phyloP scores from a whole-genome alignment of 1,284 basidiomycete genomes.

The Grifola frondosa region DNA sequence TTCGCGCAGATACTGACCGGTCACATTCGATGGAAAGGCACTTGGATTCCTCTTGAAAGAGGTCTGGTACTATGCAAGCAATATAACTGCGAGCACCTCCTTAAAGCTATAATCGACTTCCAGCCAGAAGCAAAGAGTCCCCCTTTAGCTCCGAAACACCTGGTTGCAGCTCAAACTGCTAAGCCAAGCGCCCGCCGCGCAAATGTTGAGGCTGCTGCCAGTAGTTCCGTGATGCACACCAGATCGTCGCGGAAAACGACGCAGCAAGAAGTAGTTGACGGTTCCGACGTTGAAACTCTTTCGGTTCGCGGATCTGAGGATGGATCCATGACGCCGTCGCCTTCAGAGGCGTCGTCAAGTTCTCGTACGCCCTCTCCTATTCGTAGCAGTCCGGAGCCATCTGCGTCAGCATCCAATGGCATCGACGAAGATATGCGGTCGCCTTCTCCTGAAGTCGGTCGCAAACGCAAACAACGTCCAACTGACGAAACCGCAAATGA shows the following conservation, averaged over 20 bases:
- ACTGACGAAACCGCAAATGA: slow-evolving; percentile 21
- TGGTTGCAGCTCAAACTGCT: slow-evolving; percentile 65
- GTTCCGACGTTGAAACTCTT: slow-evolving; percentile 57
- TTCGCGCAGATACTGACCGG: neutral
- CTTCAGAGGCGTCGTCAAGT: slow-evolving; percentile 82
- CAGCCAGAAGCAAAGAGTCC: slow-evolving; percentile 90
- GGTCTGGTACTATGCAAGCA: slow-evolving; percentile 87
- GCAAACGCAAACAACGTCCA: slow-evolving; percentile 34
- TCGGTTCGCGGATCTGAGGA: slow-evolving; percentile 74
- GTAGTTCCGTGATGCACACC: slow-evolving; percentile 51
- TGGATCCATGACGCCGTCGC: slow-evolving; percentile 82
- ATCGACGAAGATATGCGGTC: slow-evolving; percentile 41
- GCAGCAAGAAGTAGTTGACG: slow-evolving; percentile 42
- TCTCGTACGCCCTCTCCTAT: slow-evolving; percentile 91
- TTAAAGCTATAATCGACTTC: slow-evolving; percentile 97
- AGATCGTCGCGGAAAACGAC: slow-evolving; percentile 46
- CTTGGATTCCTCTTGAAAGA: slow-evolving; percentile 97
- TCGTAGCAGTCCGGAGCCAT: slow-evolving; percentile 48
- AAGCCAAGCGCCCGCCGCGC: slow-evolving; percentile 51
- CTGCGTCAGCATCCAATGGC: slow-evolving; percentile 37
- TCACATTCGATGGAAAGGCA: slow-evolving; percentile 55
- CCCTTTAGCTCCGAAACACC: slow-evolving; percentile 94
- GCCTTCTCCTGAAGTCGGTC: slow-evolving; percentile 30
- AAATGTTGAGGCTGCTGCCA: slow-evolving; percentile 39
- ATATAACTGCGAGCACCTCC: slow-evolving; percentile 86